Base-by-base conservation (phyloP, 192 early-diverging fungal genomes). In the Lobulomyces angularis region DNA sequence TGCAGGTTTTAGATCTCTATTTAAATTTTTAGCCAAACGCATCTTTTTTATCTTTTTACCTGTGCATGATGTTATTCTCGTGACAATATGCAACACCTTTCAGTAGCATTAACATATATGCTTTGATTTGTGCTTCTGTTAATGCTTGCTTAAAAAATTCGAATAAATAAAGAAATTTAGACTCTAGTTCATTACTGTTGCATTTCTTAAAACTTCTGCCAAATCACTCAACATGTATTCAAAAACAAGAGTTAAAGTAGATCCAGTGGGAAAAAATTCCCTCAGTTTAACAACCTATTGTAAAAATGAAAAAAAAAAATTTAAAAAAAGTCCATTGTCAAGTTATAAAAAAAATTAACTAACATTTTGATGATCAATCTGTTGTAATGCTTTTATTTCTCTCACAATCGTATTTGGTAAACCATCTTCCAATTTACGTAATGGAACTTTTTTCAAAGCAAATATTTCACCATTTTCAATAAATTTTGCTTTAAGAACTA, bases 21-120 rank as follows among this genome's bases (percentile, higher is more conserved):
- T n/a, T n/a, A n/a, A n/a, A n/a, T n/a, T n/a, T n/a, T n/a, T n/a
- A 4, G 25, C 28, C 18, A 17, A 39, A 16, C 37, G 9, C 37
- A 39, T 11, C 31, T 9, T 44, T 49, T 19, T 41, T 44, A 30
- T 66, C 66, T 51, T 71, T 37, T 37, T 72, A 70, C 11, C 74
- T 44, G 51, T 77, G 74, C 65, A 77, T 66, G 35, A 77, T 74
- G 44, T 55, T 49, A 45, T 74, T 68, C 12, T 58, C 52, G 40
- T 77, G 74, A 35, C 71, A 67, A 39, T 69, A 77, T 3, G 63
- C 61, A 22, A 77, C 49, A 12, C 74, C 74, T 33, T 69, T 68
- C 7, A 77, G 55, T 16, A 77, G 43, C 69, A 69, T 69, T 17
- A 69, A 35, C 65, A 74, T 67, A 59, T 69, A 69, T 3, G 66